Conservation (phyloP, 176 grass and related monocot species). For the Eragrostis nindensis region DNA sequence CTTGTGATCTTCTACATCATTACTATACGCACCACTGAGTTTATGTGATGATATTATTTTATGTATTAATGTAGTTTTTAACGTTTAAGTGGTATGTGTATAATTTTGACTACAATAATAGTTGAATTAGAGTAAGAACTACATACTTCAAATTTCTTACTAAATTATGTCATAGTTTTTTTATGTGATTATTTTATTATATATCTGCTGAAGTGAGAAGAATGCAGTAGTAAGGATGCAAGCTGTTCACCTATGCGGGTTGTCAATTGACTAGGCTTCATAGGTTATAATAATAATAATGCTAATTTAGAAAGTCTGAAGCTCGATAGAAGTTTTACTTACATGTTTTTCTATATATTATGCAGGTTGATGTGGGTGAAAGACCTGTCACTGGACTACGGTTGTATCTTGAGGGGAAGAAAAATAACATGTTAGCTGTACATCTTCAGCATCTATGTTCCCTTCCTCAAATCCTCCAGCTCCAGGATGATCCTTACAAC, state of each 20-base stretch:
- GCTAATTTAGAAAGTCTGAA: neutral
- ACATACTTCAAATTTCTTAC: neutral
- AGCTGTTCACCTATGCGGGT: neutral
- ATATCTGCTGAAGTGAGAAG: neutral
- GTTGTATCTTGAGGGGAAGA: slow-evolving; percentile 92
- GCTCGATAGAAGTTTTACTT: slow-evolving; percentile 1
- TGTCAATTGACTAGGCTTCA: neutral
- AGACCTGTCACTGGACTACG: slow-evolving; percentile 84
- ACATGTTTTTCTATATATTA: neutral
- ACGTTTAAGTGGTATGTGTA: neutral
- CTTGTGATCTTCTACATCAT: neutral
- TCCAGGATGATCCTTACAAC: slow-evolving; percentile 65
- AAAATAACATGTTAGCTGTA: slow-evolving; percentile 88
- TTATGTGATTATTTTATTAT: neutral
- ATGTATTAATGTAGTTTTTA: neutral
- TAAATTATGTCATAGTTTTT: neutral
- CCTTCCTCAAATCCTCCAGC: slow-evolving; percentile 85
- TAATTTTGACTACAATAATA: neutral
- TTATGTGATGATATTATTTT: neutral
- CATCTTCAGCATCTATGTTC: slow-evolving; percentile 95
- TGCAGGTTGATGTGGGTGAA: slow-evolving; percentile 83
- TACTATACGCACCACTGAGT: neutral
- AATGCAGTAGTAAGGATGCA: neutral
- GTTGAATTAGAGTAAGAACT: neutral
- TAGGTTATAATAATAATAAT: neutral